Percentiles rank a stretch among this genome's conserved stretches.
These are phyloP conservation scores for Ogataea pignaliae DNA, from an alignment of 805 yeast species.

Conservation along the genomic window DNA sequence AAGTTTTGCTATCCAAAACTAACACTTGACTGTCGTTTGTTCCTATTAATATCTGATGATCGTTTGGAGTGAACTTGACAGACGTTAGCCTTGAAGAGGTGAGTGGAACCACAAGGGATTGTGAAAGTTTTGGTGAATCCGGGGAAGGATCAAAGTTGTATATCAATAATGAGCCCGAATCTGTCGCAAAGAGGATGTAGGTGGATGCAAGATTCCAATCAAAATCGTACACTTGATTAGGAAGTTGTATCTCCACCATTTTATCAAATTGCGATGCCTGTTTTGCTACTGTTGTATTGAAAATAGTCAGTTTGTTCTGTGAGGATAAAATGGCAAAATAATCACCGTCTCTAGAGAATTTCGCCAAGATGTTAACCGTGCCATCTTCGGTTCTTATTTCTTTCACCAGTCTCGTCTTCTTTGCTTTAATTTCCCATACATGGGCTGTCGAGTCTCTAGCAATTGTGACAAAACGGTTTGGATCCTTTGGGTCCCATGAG, in stretches of 20 bases:
- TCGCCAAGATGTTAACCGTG: conserved; percentile 20
- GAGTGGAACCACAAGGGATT: conserved; percentile 20
- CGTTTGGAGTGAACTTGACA: conserved; percentile 35
- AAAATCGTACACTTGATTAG: conserved; percentile 33
- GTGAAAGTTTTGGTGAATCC: conserved; percentile 4
- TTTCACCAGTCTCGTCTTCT: conserved; percentile 21
- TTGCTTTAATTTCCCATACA: conserved; percentile 37
- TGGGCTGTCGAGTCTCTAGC: conserved; percentile 40
- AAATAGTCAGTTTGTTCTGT: conserved; percentile 29
- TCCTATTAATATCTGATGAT: conserved; percentile 37
- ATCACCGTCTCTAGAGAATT: conserved; percentile 38
- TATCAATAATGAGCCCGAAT: conserved; percentile 35
- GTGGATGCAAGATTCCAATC: conserved; percentile 31
- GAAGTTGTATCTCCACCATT: conserved; percentile 19
- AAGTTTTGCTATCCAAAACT: conserved; percentile 32
- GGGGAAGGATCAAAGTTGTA: conserved; percentile 7
- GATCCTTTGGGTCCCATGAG: conserved; percentile 42
- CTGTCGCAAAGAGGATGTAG: conserved; percentile 33
- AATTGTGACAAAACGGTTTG: conserved; percentile 39
- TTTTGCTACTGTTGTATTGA: conserved; percentile 9
- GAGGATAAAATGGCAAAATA: conserved; percentile 35
- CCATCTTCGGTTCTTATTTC: conserved; percentile 4
- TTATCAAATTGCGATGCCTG: conserved; percentile 23
- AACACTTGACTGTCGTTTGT: conserved; percentile 44
- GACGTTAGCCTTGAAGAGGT: conserved; percentile 36